phyloP scores from a whole-genome alignment of 2,329 filamentous ascomycete species.

The Penicillium polonicum region DNA sequence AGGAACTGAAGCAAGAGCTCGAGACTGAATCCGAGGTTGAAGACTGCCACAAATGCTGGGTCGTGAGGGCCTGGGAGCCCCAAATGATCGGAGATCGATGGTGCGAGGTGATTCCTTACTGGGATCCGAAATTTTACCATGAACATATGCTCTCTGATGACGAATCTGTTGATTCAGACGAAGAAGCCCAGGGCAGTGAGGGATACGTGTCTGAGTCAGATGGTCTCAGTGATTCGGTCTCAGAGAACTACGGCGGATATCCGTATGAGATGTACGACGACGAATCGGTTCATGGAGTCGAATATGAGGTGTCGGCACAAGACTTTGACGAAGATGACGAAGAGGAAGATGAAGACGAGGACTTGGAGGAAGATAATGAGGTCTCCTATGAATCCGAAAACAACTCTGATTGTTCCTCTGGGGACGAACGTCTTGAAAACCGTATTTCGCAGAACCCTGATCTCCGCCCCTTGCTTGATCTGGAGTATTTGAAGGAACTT shows the following conservation, averaged over 20 bases:
- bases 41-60: slow-evolving; percentile 10
- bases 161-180: slow-evolving; percentile 8
- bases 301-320: background rate
- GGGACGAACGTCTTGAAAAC: background rate
- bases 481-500: background rate
- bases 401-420: background rate
- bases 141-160: slow-evolving; percentile 8
- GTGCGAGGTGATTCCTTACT: slow-evolving; percentile 3
- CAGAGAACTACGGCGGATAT: background rate
- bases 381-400: slow-evolving; percentile 11
- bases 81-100: background rate
- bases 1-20: slow-evolving; percentile 1
- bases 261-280: background rate
- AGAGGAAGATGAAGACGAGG: slow-evolving; percentile 9
- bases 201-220: background rate
- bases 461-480: background rate
- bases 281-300: background rate
- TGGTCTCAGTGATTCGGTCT: background rate
- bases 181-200: background rate
- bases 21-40: background rate
- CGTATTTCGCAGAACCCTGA: background rate
- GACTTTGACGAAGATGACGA: background rate
- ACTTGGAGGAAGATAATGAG: slow-evolving; percentile 6
- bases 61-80: slow-evolving; percentile 7
- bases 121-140: slow-evolving; percentile 14